phyloP scores from a whole-genome alignment of 2,329 filamentous ascomycete species.

The Intubia oerlemansii region DNA sequence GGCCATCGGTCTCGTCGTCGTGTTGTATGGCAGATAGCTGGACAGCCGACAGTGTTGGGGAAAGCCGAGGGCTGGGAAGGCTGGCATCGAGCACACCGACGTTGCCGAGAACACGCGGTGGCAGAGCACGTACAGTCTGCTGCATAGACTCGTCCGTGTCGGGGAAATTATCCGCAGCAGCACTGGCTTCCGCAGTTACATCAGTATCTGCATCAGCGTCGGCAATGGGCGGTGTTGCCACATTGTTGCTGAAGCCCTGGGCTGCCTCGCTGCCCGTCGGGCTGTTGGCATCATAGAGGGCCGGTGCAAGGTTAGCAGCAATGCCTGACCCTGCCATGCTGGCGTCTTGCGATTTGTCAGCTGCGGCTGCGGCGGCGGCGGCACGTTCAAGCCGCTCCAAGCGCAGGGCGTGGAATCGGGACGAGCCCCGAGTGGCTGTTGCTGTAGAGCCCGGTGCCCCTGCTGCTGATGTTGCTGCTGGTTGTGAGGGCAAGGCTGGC shows the following conservation, averaged over 20 bases:
- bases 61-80: constrained; percentile 83
- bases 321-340: too few relatives aligned
- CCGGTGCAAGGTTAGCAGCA: too few relatives aligned
- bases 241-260: constrained; percentile 39
- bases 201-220: constrained; percentile 45
- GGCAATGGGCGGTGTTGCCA: constrained; percentile 55
- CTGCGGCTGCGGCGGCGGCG: too few relatives aligned
- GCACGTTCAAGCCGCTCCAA: too few relatives aligned
- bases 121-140: constrained; percentile 23
- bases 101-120: constrained; percentile 38
- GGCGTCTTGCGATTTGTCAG: too few relatives aligned
- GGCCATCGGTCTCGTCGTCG: constrained; percentile 23
- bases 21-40: constrained; percentile 21
- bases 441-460: too few relatives aligned
- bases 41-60: constrained; percentile 65
- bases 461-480: too few relatives aligned
- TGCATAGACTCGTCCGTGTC: constrained; percentile 28
- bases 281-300: constrained; percentile 26
- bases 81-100: constrained; percentile 69
- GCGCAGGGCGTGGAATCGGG: too few relatives aligned
- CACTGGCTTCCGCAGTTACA: background rate
- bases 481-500: too few relatives aligned
- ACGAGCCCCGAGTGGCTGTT: too few relatives aligned
- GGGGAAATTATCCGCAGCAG: constrained; percentile 17
- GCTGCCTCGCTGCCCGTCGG: constrained; percentile 32